Evolutionary conservation across 345 rosid species (phyloP), one percentile per base, ranked within the genome.

Genomic region (Ricinus communis): DNA sequence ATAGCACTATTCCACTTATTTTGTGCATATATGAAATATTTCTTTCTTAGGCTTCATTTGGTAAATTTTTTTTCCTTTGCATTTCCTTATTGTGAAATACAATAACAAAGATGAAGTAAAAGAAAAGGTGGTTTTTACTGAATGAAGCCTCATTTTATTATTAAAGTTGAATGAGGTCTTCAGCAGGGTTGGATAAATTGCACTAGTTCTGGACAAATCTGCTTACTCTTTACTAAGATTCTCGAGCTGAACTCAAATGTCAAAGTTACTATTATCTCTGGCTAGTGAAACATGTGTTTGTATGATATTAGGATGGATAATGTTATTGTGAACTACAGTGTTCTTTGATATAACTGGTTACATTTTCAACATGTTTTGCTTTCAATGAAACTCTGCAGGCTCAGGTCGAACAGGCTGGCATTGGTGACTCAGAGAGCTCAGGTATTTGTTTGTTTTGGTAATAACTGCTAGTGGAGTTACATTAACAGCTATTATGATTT

Each of bases 381-480:
- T 66, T 47, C 40, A n/a, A n/a, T 46, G 9, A 28, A 24, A 60
- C 36, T 69, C 13, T 60, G 62, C 82, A 85, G 88, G 82, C 69
- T 63, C 82, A 87, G 64, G 74, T 78, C 68, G 87, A 74, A 46
- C 76, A 73, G 28, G 67, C 81, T 57, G 85, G 82, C 73, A 75
- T 71, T 65, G 68, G 61, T 57, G 73, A 74, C 62, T 76, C 79
- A 9, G 77, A 75, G 64, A 73, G 72, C 69, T 53, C 51, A 64
- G 90, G 91, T 87, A 80, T 45, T 68, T 1, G 9, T 62, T 73
- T 59, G 57, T 21, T n/a, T 70, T 12, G 13, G 18, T 51, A 13
- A 12, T 62, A 36, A 30, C 22, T 43, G 25, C 22, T 38, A 18
- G 19, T 18, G 51, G 12, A 33, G 13, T 33, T 51, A 33, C 49